Conservation (phyloP, 176 grass and related monocot species). For the Elymus sibiricus region DNA sequence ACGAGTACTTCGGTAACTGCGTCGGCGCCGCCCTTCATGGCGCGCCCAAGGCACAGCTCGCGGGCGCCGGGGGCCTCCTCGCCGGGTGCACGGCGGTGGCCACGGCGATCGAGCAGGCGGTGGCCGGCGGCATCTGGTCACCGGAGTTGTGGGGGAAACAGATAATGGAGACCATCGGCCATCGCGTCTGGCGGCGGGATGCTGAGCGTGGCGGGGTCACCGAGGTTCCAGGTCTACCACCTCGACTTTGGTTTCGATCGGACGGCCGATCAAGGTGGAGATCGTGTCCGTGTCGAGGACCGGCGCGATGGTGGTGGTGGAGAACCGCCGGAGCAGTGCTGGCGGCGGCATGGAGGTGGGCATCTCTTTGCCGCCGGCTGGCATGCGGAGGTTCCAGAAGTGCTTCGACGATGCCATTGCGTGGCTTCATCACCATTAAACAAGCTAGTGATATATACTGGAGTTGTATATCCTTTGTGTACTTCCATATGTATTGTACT, state of each 20-base stretch:
- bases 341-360: slow-evolving; percentile 52
- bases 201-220: slow-evolving; percentile 41
- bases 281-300: no score
- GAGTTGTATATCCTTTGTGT: no score
- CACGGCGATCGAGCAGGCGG: slow-evolving; percentile 3
- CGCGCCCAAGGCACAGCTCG: background rate
- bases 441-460: no score
- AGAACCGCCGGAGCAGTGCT: slow-evolving; percentile 11
- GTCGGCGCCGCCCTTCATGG: background rate
- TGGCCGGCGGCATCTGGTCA: background rate
- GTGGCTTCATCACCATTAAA: no score
- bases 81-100: background rate
- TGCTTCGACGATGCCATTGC: slow-evolving; percentile 24
- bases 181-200: background rate
- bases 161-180: background rate
- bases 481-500: no score
- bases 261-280: background rate
- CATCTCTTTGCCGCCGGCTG: slow-evolving; percentile 25
- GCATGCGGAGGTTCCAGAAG: slow-evolving; percentile 31
- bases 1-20: slow-evolving; percentile 55
- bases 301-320: background rate
- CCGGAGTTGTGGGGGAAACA: background rate
- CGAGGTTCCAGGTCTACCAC: slow-evolving; percentile 43
- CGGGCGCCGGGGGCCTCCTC: slow-evolving; percentile 6
- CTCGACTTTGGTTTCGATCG: slow-evolving; percentile 41